phyloP scores from a whole-genome alignment of 2,329 filamentous ascomycete species.

The Xylariaceae sp. region DNA sequence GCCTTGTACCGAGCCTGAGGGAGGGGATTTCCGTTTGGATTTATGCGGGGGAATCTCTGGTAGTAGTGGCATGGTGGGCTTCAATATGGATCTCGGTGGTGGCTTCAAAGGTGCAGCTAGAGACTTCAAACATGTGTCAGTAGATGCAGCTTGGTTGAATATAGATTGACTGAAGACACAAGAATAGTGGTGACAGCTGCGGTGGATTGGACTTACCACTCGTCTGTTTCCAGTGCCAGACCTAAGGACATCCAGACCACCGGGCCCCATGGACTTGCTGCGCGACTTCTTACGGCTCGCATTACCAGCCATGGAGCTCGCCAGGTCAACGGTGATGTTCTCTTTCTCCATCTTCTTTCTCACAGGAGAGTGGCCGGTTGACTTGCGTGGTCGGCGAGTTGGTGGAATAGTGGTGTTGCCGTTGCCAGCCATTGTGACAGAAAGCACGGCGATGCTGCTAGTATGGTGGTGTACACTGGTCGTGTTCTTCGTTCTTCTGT shows the following conservation, averaged over 20 bases:
- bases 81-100: constrained; percentile 70
- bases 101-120: constrained; percentile 51
- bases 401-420: constrained; percentile 52
- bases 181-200: too few relatives aligned
- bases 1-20: constrained; percentile 37
- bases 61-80: constrained; percentile 68
- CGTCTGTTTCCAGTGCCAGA: constrained; percentile 72
- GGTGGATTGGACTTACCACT: constrained; percentile 55
- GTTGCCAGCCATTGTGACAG: constrained; percentile 37
- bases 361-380: constrained; percentile 61
- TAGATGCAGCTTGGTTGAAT: background rate
- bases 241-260: constrained; percentile 79
- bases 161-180: background rate
- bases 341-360: constrained; percentile 66
- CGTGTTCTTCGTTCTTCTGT: too few relatives aligned
- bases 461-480: too few relatives aligned
- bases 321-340: constrained; percentile 69
- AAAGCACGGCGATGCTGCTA: too few relatives aligned
- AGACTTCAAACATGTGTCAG: constrained; percentile 41
- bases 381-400: constrained; percentile 64
- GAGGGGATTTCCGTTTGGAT: constrained; percentile 53
- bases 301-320: constrained; percentile 49
- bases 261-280: constrained; percentile 94
- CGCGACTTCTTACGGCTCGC: constrained; percentile 65
- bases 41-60: constrained; percentile 67